These are phyloP conservation scores for Hypocrella siamensis DNA, from an alignment of 2,329 filamentous ascomycete species.

Conservation along the genomic window DNA sequence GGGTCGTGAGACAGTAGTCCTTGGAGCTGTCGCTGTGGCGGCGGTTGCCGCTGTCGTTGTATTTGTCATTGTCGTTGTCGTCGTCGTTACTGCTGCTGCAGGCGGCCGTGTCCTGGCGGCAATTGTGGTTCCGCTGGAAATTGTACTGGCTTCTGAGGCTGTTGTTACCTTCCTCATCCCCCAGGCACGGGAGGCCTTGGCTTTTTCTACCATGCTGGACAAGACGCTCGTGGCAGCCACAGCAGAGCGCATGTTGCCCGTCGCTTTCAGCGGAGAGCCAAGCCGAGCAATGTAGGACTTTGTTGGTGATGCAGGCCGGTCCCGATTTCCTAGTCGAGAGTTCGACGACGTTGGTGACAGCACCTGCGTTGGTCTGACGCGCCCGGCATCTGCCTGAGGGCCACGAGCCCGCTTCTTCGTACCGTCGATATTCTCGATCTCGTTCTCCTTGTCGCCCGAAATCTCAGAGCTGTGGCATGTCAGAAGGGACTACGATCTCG, in stretches of 20 bases:
- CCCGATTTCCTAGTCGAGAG: conserved; percentile 43
- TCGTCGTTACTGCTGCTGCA: conserved; percentile 14
- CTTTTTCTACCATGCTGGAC: conserved; percentile 43
- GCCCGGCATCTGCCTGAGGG: conserved; percentile 23
- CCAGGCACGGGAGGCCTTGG: conserved; percentile 37
- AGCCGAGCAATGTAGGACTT: conserved; percentile 44
- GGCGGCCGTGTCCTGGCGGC: conserved; percentile 18
- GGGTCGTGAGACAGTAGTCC: conserved; percentile 18
- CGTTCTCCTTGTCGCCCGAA: conserved; percentile 64
- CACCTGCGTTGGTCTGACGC: conserved; percentile 36
- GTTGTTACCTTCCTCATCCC: conserved; percentile 28
- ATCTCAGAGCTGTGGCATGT: conserved; percentile 41
- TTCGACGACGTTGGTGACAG: conserved; percentile 76
- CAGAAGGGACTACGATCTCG: conserved; percentile 4
- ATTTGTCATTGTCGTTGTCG: no score
- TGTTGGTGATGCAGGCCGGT: conserved; percentile 30
- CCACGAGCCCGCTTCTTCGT: conserved; percentile 51
- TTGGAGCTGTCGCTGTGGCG: conserved; percentile 4
- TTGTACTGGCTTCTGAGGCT: conserved; percentile 26
- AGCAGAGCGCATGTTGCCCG: conserved; percentile 17
- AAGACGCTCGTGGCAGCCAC: conserved; percentile 28
- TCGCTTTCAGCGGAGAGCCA: conserved; percentile 44
- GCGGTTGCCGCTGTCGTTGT: conserved; percentile 4
- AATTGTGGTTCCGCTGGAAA: conserved; percentile 19
- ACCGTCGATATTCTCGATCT: conserved; percentile 38